Evolutionary conservation across 2,329 filamentous ascomycete species (phyloP), one percentile per base, ranked within the genome.

Genomic region (Rhexocercosporidium sp.): DNA sequence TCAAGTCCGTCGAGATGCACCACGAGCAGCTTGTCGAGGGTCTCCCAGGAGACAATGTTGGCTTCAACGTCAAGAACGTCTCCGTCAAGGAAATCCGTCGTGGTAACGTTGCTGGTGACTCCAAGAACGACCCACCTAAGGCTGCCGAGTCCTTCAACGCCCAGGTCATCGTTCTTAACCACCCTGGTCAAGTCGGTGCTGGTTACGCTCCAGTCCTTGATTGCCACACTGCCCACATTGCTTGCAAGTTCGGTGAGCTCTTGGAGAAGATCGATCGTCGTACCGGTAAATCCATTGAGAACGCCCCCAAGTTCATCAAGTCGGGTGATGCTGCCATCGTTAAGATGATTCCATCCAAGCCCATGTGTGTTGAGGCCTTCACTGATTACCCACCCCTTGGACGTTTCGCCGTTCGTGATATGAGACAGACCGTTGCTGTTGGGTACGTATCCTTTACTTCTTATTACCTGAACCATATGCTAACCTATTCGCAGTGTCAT

Each of bases 61-160:
- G 96, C 80, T 99, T 99, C 94, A 99, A 99, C 93, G 95, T 99
- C 87, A 99, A 99, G 94, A 99, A 99, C 96, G 96, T 99, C 81
- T 98, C 96, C 85, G 96, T 99, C 87, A 99, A 99, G 94, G 96
- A 99, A 84, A 97, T 99, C 82, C 96, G 96, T 86, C 96, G 96
- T 97, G 96, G 96, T 82, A 98, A 99, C 91, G 96, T 99, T 79
- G 92, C 92, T 80, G 93, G 94, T 93, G 96, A 99, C 93, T 95
- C 93, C 90, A 99, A 99, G 94, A 96, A 97, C 89, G 96, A 99
- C 88, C 96, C 96, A 79, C 93, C 96, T 75, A 82, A 85, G 82
- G 96, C 88, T 80, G 90, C 89, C 80, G 94, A 95, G 79, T 94
- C 92, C 80, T 99, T 99, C 94, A 96, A 93, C 84, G 96, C 96